phyloP scores from a whole-genome alignment of 2,329 filamentous ascomycete genomes.

The Sphaceloma murrayae region DNA sequence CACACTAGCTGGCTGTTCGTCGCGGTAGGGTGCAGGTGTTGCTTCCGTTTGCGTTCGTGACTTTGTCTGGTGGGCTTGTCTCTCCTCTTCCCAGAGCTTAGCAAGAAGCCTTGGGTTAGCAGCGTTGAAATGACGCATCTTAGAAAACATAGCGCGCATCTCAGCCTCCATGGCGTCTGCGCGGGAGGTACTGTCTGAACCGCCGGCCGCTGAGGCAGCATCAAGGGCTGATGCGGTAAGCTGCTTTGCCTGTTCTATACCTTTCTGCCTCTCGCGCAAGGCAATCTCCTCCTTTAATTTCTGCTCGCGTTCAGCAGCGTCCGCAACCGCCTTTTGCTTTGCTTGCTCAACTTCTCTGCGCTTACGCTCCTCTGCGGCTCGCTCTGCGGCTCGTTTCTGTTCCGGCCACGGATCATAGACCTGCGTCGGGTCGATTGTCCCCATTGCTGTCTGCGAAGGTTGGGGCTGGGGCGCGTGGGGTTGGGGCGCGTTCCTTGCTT shows the following conservation, averaged over 20 bases:
- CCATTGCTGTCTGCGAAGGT: conserved; percentile 26
- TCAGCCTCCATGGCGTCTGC: conserved; percentile 39
- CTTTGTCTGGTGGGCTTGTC: conserved; percentile 28
- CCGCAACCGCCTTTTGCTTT: not conserved
- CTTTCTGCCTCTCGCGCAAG: not conserved
- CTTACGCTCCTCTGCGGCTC: conserved; percentile 26
- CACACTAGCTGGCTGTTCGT: not conserved
- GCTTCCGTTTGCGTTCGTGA: not conserved
- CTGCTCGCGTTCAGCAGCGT: conserved; percentile 13
- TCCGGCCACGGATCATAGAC: conserved; percentile 45
- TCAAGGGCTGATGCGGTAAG: conserved; percentile 16
- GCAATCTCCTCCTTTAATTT: conserved; percentile 16
- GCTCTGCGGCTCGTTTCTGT: conserved; percentile 24
- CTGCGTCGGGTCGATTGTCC: conserved; percentile 44
- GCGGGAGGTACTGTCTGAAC: conserved; percentile 18
- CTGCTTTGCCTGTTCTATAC: conserved; percentile 6
- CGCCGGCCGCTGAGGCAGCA: conserved; percentile 1
- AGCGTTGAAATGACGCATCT: conserved; percentile 48
- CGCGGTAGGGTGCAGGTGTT: conserved; percentile 1
- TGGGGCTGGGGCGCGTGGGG: conserved; percentile 24
- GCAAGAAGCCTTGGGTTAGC: conserved; percentile 47
- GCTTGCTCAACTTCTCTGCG: conserved; percentile 18
- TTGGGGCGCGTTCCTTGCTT: conserved; percentile 20
- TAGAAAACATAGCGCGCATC: conserved; percentile 47
- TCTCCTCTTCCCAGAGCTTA: conserved; percentile 47